Conservation (phyloP, 2,329 filamentous ascomycete genomes). For the Fusarium sp. region DNA sequence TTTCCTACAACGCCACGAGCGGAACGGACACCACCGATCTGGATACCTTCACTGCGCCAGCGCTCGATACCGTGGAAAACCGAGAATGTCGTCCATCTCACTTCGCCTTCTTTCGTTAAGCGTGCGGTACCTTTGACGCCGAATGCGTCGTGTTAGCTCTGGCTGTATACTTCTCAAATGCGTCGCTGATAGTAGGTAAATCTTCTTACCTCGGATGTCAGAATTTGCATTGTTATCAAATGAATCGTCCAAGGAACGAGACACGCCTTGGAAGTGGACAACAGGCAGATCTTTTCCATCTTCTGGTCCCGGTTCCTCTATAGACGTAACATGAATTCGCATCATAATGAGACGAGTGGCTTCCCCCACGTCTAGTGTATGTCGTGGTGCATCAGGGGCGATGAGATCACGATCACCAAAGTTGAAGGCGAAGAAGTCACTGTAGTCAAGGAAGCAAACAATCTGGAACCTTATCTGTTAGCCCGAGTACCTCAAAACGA, state of each 20-base stretch:
- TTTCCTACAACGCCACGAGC: conserved; percentile 76
- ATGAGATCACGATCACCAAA: conserved; percentile 62
- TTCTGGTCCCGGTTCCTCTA: conserved; percentile 68
- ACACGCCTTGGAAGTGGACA: conserved; percentile 74
- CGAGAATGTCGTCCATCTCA: conserved; percentile 78
- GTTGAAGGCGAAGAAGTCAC: conserved; percentile 78
- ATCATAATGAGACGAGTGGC: conserved; percentile 77
- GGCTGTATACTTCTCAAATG: background rate
- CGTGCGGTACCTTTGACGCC: conserved; percentile 66
- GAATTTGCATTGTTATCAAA: conserved; percentile 78
- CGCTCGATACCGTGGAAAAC: conserved; percentile 72
- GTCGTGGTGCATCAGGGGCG: conserved; percentile 57
- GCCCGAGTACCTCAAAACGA: background rate
- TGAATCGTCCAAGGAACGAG: conserved; percentile 69
- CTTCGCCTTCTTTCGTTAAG: conserved; percentile 75
- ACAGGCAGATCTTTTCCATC: conserved; percentile 70
- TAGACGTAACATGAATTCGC: conserved; percentile 69
- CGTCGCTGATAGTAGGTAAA: too few species aligned
- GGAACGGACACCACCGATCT: conserved; percentile 74
- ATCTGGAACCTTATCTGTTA: conserved; percentile 48
- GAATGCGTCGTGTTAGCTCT: conserved; percentile 41
- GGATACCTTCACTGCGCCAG: conserved; percentile 82
- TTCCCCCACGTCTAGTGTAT: conserved; percentile 70
- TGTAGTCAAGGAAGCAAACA: conserved; percentile 71
- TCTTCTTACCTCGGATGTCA: conserved; percentile 67